phyloP scores from a whole-genome alignment of 2,329 filamentous ascomycete genomes.

The Onygenales sp. region DNA sequence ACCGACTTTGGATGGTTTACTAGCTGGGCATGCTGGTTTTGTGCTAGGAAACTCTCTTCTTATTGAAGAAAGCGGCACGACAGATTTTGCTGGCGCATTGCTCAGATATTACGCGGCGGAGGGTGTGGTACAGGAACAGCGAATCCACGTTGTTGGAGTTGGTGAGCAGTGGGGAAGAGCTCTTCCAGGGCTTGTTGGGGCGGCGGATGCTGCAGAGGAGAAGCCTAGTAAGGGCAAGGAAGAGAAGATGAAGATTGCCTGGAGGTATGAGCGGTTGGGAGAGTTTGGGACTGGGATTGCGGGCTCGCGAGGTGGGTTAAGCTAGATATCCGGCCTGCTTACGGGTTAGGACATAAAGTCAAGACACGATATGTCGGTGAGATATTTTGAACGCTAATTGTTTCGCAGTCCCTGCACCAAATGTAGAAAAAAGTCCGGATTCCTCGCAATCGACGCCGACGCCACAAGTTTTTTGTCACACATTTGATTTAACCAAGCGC shows the following conservation, averaged over 20 bases:
- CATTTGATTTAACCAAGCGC: slow-evolving; percentile 61
- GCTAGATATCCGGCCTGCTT: not conserved
- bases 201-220: slow-evolving; percentile 37
- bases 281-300: slow-evolving; percentile 52
- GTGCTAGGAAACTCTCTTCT: slow-evolving; percentile 72
- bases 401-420: slow-evolving; percentile 18
- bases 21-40: slow-evolving; percentile 79
- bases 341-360: not conserved
- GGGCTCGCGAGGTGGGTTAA: slow-evolving; percentile 49
- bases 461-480: slow-evolving; percentile 54
- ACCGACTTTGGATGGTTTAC: slow-evolving; percentile 68
- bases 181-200: slow-evolving; percentile 61
- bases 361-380: not conserved
- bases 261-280: slow-evolving; percentile 83
- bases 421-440: slow-evolving; percentile 34
- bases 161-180: slow-evolving; percentile 73
- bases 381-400: slow-evolving; percentile 10
- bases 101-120: slow-evolving; percentile 87
- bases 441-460: slow-evolving; percentile 17
- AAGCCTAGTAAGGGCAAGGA: slow-evolving; percentile 34
- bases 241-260: slow-evolving; percentile 97
- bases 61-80: slow-evolving; percentile 82
- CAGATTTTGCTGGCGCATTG: slow-evolving; percentile 80
- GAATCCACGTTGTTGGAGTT: slow-evolving; percentile 74
- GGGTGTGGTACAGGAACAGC: slow-evolving; percentile 82